A percentile compares a stretch with the other conserved stretches of the same genome.
phyloP scores from a whole-genome alignment of 164 flowering plant species.

The Magnolia sinica region DNA sequence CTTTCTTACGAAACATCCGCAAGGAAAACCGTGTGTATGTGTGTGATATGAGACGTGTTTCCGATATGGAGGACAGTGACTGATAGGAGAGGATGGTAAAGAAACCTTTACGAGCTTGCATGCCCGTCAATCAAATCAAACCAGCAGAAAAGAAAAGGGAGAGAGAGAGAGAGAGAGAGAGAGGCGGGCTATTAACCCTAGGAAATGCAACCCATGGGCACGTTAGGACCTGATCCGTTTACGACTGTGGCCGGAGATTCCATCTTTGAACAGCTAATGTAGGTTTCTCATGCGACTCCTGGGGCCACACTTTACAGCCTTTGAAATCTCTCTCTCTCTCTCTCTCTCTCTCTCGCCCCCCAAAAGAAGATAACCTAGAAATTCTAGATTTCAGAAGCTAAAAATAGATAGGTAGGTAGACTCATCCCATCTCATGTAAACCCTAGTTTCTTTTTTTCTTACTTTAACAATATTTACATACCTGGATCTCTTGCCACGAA shows the following conservation, averaged over 20 bases:
- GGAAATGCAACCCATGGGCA: constrained; percentile 9
- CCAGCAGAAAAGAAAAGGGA: not conserved
- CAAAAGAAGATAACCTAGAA: constrained; percentile 19
- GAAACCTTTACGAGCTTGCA: constrained; percentile 2
- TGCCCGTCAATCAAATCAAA: constrained; percentile 45
- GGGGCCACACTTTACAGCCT: constrained; percentile 11
- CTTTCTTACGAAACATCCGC: not conserved
- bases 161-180: not conserved
- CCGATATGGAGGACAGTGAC: constrained; percentile 30
- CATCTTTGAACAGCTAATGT: constrained; percentile 14
- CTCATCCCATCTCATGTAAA: not conserved
- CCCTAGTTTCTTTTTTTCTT: not conserved
- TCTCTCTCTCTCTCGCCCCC: constrained; percentile 17
- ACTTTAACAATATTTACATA: constrained; percentile 2
- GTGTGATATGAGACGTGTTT: constrained; percentile 12
- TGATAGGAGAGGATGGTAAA: constrained; percentile 5
- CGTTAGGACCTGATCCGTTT: constrained; percentile 11
- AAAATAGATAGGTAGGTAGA: not conserved
- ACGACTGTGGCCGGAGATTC: constrained; percentile 20
- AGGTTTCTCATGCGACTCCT: constrained; percentile 40
- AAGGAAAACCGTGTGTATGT: not conserved
- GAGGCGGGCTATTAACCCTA: not conserved
- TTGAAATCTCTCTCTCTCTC: constrained; percentile 11
- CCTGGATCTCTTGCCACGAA: constrained; percentile 67
- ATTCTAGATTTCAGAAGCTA: constrained; percentile 6